Percentiles rank a stretch among this genome's conserved stretches.
phyloP scores from a whole-genome alignment of 2,329 filamentous ascomycete species.

The Tolypocladium amazonense region DNA sequence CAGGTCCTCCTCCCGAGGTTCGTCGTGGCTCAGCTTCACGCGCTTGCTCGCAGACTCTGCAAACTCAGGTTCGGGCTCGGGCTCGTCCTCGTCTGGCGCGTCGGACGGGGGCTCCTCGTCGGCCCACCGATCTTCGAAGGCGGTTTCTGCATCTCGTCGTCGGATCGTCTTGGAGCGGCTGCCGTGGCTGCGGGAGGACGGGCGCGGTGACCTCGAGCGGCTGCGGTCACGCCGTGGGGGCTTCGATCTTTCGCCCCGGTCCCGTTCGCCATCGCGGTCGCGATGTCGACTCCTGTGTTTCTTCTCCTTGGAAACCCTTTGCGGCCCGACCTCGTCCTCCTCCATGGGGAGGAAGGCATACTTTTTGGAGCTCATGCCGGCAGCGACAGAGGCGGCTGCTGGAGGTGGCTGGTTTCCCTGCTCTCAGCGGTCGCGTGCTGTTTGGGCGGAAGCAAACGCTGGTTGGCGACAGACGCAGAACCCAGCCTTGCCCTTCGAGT shows the following conservation, averaged over 20 bases:
- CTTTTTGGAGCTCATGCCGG: conserved; percentile 42
- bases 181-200: conserved; percentile 12
- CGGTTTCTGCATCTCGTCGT: conserved; percentile 28
- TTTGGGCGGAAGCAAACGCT: not conserved
- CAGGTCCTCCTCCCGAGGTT: conserved; percentile 32
- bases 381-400: not conserved
- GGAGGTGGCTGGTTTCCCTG: not conserved
- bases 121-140: conserved; percentile 72
- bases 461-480: not conserved
- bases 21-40: conserved; percentile 51
- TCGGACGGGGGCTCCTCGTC: conserved; percentile 55
- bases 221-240: conserved; percentile 16
- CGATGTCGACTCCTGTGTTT: conserved; percentile 31
- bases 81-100: conserved; percentile 26
- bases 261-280: conserved; percentile 16
- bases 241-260: conserved; percentile 16
- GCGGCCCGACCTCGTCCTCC: conserved; percentile 47
- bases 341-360: conserved; percentile 61
- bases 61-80: conserved; percentile 49
- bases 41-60: conserved; percentile 62
- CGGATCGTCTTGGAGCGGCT: conserved; percentile 31
- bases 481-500: not conserved
- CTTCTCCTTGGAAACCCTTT: conserved; percentile 40
- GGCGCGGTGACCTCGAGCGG: conserved; percentile 21
- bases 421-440: not conserved